Evolutionary conservation across 202 grass and related monocot genomes (phyloP).

Genomic region (Digitaria exilis): DNA sequence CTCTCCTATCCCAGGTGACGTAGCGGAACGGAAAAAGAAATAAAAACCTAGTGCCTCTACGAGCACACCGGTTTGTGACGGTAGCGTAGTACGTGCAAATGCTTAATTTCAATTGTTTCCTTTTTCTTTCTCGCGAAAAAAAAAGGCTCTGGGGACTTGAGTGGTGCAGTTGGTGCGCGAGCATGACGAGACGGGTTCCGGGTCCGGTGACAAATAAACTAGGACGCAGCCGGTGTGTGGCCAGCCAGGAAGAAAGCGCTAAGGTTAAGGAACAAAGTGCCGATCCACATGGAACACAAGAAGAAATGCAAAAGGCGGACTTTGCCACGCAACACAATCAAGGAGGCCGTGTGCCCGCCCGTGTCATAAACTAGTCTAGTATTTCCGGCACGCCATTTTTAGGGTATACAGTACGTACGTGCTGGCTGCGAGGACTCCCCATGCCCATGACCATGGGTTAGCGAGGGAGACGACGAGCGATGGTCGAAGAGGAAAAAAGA

Average conservation of each 20-base stretch:
- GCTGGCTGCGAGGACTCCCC: no score
- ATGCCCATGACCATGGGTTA: not conserved
- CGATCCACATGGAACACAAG: not conserved
- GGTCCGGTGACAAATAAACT: not conserved
- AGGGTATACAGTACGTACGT: no score
- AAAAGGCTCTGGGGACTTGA: not conserved
- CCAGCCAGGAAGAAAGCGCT: not conserved
- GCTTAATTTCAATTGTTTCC: not conserved
- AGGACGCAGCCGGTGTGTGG: not conserved
- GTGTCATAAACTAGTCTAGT: conserved; percentile 18
- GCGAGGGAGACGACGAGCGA: not conserved
- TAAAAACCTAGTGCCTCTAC: no score
- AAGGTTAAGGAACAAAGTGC: not conserved
- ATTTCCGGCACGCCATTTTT: not conserved
- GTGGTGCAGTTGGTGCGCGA: not conserved
- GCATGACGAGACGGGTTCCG: not conserved
- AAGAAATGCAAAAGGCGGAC: not conserved
- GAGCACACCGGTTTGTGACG: not conserved
- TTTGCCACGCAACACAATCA: not conserved
- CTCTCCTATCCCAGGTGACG: no score
- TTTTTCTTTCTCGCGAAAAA: not conserved
- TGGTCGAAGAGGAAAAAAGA: not conserved
- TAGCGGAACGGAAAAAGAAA: no score
- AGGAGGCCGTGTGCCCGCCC: no score
- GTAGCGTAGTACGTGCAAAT: not conserved